Base-by-base conservation (phyloP, 2,329 filamentous ascomycete genomes). In the Ambrosiella xylebori region DNA sequence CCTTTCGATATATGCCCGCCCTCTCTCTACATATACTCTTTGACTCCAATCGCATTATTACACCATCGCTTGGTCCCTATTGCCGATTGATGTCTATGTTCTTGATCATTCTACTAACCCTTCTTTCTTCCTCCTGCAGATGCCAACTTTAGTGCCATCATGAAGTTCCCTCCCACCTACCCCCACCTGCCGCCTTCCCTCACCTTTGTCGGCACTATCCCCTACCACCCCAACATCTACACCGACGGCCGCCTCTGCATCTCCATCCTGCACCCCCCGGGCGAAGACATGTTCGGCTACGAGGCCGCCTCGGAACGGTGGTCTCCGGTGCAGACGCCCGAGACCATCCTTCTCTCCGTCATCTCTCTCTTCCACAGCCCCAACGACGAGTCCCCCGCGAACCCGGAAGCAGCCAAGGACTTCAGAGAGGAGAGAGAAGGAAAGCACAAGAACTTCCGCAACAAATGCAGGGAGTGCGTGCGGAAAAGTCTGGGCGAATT, bases 171-270 rank as follows among this genome's bases (percentile, higher is more conserved):
- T 0, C 72, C 76, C 4, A 82, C 86, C 64, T 98, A 97, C 68
- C 93, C 93, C 1, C 85, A 85, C 63, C 78, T 86, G 69, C 93
- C 93, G 40, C 93, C 93, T 0, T 87, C 84, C 65, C 85, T 97
- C 73, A 88, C 84, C 64, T 97, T 97, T 71, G 80, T 88, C 65
- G 76, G 77, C 0, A 87, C 90, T 1, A 81, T 96, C 61, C 81
- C 81, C 2, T 97, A 93, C 77, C 91, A 97, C 71, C 91, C 91
- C 0, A 97, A 97, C 69, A 86, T 98, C 68, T 97, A 96, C 73
- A 74, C 80, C 7, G 82, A 80, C 67, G 93, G 93, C 65, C 81
- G 85, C 63, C 87, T 98, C 59, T 98, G 93, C 76, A 97, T 98
- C 69, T 94, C 87, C 49, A 98, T 98, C 72, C 78, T 98, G 47